Evolutionary conservation across 768 basidiomycete genomes (phyloP).

Genomic region (Coprinopsis strossmayeri): DNA sequence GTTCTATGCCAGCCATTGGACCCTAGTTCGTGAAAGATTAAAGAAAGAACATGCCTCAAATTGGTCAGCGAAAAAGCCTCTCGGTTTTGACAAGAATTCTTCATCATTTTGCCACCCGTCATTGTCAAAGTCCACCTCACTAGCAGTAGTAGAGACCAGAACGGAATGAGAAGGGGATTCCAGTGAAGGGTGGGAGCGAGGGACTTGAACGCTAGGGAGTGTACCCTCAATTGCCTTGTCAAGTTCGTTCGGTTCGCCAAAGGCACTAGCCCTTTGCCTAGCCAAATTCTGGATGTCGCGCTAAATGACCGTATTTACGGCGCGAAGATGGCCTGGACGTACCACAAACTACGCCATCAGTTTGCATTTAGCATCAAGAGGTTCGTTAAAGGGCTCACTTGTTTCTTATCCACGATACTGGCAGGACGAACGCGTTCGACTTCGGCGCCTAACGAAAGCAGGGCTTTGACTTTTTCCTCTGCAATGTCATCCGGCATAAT

Average conservation of each 20-base stretch:
- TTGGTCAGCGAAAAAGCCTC: conserved; percentile 94
- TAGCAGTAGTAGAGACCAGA: conserved; percentile 47
- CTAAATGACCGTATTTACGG: background rate
- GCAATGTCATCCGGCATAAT: conserved; percentile 89
- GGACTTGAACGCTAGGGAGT: conserved; percentile 14
- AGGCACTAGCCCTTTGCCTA: conserved; percentile 66
- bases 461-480: conserved; percentile 82
- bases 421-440: conserved; percentile 89
- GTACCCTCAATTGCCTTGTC: conserved; percentile 14
- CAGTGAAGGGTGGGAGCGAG: conserved; percentile 23
- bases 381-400: conserved; percentile 45
- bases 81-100: conserved; percentile 44
- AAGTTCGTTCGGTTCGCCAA: conserved; percentile 38
- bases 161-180: conserved; percentile 36
- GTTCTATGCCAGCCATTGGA: no score
- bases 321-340: no score
- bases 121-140: conserved; percentile 31
- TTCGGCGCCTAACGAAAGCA: conserved; percentile 80
- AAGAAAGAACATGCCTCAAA: conserved; percentile 61
- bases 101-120: conserved; percentile 29
- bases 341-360: conserved; percentile 1
- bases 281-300: conserved; percentile 70
- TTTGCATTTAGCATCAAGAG: background rate
- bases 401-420: conserved; percentile 95
- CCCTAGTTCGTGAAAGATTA: no score